Evolutionary conservation across 306 rosid species (phyloP).

Genomic region (Vigna reflexopilosa): DNA sequence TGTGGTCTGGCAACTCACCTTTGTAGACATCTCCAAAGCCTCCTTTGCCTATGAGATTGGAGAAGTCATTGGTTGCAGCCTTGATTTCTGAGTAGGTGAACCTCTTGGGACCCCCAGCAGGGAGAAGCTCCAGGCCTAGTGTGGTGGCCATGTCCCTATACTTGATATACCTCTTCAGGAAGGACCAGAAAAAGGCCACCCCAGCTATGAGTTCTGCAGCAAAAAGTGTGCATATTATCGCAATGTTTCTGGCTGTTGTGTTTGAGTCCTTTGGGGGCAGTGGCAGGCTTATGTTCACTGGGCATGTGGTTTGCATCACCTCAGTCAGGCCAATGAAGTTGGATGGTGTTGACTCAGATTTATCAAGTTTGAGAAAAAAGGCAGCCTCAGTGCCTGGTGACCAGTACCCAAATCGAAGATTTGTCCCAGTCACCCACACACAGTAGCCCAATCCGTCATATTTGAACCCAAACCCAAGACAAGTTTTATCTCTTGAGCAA

Average conservation of each 20-base stretch:
- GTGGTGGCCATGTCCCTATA: slow-evolving; percentile 96
- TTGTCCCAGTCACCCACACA: slow-evolving; percentile 20
- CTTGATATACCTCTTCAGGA: slow-evolving; percentile 78
- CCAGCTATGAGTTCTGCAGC: slow-evolving; percentile 79
- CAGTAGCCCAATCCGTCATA: slow-evolving; percentile 68
- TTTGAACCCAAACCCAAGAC: slow-evolving; percentile 71
- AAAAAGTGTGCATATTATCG: slow-evolving; percentile 70
- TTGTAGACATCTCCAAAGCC: slow-evolving; percentile 88
- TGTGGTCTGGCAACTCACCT: slow-evolving; percentile 80
- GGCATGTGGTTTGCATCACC: slow-evolving; percentile 74
- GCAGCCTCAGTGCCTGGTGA: slow-evolving; percentile 70
- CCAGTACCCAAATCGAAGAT: slow-evolving; percentile 73
- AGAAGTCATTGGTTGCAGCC: slow-evolving; percentile 80
- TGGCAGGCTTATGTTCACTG: slow-evolving; percentile 75
- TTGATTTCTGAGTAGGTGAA: slow-evolving; percentile 80
- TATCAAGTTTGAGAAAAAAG: slow-evolving; percentile 65
- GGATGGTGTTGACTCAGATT: slow-evolving; percentile 50
- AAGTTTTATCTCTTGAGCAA: slow-evolving; percentile 42
- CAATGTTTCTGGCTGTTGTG: slow-evolving; percentile 68
- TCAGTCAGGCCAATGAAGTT: slow-evolving; percentile 76
- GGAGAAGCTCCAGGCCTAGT: slow-evolving; percentile 85
- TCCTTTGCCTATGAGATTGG: slow-evolving; percentile 73
- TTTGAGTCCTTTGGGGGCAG: slow-evolving; percentile 67
- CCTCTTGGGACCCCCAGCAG: slow-evolving; percentile 91
- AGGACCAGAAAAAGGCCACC: slow-evolving; percentile 78